Base-by-base conservation (phyloP, 331 rosid species). In the Cydonia oblonga region DNA sequence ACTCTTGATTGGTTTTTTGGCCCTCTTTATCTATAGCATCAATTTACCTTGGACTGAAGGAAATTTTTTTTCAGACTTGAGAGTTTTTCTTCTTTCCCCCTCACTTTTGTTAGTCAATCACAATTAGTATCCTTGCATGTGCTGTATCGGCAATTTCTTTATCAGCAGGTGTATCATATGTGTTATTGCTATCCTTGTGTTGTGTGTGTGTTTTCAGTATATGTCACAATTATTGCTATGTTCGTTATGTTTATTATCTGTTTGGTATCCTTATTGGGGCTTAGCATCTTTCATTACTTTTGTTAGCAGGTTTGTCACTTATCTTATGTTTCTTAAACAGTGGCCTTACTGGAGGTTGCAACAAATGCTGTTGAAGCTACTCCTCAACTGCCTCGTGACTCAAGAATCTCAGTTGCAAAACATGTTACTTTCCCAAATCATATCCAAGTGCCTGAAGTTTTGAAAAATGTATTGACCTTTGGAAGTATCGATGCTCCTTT, bases 391-490 rank as follows among this genome's bases (percentile, higher is more conserved):
- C 59, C 82, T 22, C 63, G 76, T 72, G 89, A 81, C 69, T 76
- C 32, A 60, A 80, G 75, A 44, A 49, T 56, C 44, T 53, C 78
- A 53, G 67, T 67, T 26, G 68, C 68, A 76, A 90, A 86, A 70
- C 91, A 75, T 49, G 96, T 89, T 72, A 87, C 90, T 54, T 91
- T 91, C 70, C 96, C 97, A 11, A 86, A 79, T 73, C 91, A 91
- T 83, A 89, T 91, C 78, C 87, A 84, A 81, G 96, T 91, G 68
- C 88, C 97, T 0, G 82, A 86, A 76, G 81, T 87, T 73, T 64
- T 89, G 56, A 91, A 88, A 79, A 87, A 75, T 75, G 90, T 88
- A 38, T 84, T 91, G 78, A 87, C 91, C 46, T 91, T 91, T 81
- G 97, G 97, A 83, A 91, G 93, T 84, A 86, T 89, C 56, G 88